Conservation (phyloP, 179 eudicot genomes). For the Beta corolliflora region DNA sequence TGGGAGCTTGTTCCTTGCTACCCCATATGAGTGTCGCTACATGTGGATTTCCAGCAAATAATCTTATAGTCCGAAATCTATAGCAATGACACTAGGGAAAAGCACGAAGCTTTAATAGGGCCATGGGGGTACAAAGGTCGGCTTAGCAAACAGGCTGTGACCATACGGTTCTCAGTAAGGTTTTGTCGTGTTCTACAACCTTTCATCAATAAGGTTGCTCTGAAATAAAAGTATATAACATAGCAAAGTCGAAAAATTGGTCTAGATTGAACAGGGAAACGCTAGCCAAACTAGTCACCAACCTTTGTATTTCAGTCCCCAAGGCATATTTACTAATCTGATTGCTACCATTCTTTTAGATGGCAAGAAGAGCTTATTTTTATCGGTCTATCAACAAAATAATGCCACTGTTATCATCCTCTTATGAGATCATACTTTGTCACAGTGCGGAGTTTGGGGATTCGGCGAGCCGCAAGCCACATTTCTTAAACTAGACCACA, state of each 20-base stretch:
- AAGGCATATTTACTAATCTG: not conserved
- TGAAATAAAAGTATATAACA: not conserved
- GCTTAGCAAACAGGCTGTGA: not conserved
- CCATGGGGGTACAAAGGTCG: not conserved
- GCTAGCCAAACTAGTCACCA: not conserved
- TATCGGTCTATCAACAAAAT: not conserved
- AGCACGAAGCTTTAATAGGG: not conserved
- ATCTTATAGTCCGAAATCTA: not conserved
- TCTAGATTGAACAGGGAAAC: too few relatives aligned
- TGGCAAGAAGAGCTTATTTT: not conserved
- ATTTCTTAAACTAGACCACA: not conserved
- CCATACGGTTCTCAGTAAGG: not conserved
- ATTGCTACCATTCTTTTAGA: not conserved
- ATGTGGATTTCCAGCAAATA: not conserved
- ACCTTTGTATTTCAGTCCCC: not conserved
- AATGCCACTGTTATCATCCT: not conserved
- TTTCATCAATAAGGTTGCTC: too few relatives aligned
- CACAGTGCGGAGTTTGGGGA: not conserved
- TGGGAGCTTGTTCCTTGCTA: not conserved
- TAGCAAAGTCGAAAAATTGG: not conserved
- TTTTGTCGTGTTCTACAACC: not conserved
- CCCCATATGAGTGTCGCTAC: not conserved
- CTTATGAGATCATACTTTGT: not conserved
- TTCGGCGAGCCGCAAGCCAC: too few relatives aligned
- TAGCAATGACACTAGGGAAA: not conserved